A percentile compares a stretch with the other conserved stretches of the same genome.
Evolutionary conservation across 2,329 filamentous ascomycete species (phyloP).

Genomic region (Calonectria hongkongensis): DNA sequence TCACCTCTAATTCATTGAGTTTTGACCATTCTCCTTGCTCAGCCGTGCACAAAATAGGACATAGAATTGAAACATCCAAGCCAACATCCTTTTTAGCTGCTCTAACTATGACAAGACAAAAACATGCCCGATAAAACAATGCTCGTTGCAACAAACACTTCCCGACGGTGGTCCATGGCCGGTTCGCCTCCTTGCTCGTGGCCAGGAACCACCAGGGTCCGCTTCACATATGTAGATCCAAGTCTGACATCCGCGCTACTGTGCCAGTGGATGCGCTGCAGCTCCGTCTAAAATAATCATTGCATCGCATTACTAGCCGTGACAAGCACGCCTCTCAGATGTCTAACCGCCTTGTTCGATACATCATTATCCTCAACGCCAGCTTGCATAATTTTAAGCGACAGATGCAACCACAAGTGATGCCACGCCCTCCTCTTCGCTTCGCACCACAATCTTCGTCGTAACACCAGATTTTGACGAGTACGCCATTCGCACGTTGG

Average conservation of each 20-base stretch:
- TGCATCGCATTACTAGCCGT: constrained; percentile 43
- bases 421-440: constrained; percentile 94
- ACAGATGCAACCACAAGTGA: constrained; percentile 89
- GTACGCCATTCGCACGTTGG: constrained; percentile 93
- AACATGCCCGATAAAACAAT: constrained; percentile 33
- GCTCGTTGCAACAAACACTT: constrained; percentile 24
- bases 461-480: constrained; percentile 95
- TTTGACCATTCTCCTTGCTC: not conserved
- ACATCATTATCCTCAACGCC: constrained; percentile 62
- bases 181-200: not conserved
- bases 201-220: constrained; percentile 18
- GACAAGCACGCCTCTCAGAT: constrained; percentile 39
- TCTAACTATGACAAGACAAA: constrained; percentile 20
- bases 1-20: not conserved
- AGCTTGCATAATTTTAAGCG: constrained; percentile 72
- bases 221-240: not conserved
- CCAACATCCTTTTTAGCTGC: constrained; percentile 12
- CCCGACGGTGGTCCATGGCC: not conserved
- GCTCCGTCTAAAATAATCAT: constrained; percentile 29
- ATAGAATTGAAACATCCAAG: not conserved
- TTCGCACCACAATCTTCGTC: constrained; percentile 93
- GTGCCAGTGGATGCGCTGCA: constrained; percentile 22
- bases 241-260: constrained; percentile 7
- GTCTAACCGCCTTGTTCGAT: constrained; percentile 58
- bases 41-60: not conserved